Evolutionary conservation across 805 yeast genomes (phyloP).

Genomic region (Ogataea nakhonphanomensis): DNA sequence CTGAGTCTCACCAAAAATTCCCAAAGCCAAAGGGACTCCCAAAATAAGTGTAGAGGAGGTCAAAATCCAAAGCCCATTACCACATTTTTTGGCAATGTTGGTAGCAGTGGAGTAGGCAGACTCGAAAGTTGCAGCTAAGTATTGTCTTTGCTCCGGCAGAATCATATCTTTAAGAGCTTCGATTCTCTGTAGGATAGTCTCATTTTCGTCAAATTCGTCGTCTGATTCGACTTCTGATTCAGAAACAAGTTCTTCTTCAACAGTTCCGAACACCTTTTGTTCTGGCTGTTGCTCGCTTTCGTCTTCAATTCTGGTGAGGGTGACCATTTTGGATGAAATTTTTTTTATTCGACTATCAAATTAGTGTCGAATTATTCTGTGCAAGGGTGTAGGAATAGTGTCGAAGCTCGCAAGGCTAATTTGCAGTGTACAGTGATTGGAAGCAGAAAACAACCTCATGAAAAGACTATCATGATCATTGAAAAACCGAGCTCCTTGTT

Average conservation of each 20-base stretch:
- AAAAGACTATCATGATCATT: too few relatives aligned
- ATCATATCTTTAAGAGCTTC: slow-evolving; percentile 88
- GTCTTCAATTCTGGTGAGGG: slow-evolving; percentile 70
- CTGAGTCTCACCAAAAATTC: slow-evolving; percentile 90
- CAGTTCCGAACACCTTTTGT: slow-evolving; percentile 28
- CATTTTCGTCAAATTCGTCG: slow-evolving; percentile 79
- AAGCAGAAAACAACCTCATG: too few relatives aligned
- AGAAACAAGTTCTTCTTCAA: slow-evolving; percentile 36
- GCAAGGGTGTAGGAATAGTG: slow-evolving; percentile 4
- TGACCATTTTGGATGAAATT: slow-evolving; percentile 52
- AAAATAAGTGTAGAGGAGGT: slow-evolving; percentile 80
- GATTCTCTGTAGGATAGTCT: slow-evolving; percentile 82
- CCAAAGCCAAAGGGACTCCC: slow-evolving; percentile 89
- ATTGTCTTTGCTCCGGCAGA: slow-evolving; percentile 79
- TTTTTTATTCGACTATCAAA: slow-evolving; percentile 1
- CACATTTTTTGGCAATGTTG: slow-evolving; percentile 55
- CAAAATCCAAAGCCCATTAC: slow-evolving; percentile 78
- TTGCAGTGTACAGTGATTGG: background rate
- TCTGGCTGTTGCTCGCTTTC: slow-evolving; percentile 30
- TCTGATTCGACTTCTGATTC: slow-evolving; percentile 56
- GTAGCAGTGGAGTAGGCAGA: slow-evolving; percentile 40
- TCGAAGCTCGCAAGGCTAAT: background rate
- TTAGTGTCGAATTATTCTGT: background rate
- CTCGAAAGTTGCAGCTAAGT: slow-evolving; percentile 29
- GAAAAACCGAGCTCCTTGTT: too few relatives aligned